These are phyloP conservation scores for Bruguiera hainesii DNA, from an alignment of 441 rosid species.

Conservation along the genomic window DNA sequence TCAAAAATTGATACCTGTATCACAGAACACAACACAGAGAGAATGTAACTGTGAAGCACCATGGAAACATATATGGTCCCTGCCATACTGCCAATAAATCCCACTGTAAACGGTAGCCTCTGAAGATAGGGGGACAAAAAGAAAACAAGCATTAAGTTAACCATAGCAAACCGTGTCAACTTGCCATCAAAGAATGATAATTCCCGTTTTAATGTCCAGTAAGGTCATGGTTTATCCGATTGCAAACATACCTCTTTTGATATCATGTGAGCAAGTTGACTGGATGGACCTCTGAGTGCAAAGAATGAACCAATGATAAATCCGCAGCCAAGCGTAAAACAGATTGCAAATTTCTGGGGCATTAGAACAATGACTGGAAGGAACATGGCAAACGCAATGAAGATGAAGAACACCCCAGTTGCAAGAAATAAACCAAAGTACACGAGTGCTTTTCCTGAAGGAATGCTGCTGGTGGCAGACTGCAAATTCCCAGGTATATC, in stretches of 20 bases:
- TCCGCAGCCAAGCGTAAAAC: conserved; percentile 59
- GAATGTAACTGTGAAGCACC: conserved; percentile 70
- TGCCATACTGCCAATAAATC: conserved; percentile 51
- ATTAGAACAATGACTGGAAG: conserved; percentile 57
- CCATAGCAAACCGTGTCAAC: neutral
- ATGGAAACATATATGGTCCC: conserved; percentile 64
- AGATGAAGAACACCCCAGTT: conserved; percentile 51
- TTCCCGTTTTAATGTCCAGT: too few species aligned
- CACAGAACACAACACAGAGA: conserved; percentile 58
- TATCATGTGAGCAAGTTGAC: conserved; percentile 55
- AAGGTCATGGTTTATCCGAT: neutral
- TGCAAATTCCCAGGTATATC: conserved; percentile 50
- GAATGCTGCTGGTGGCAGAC: conserved; percentile 53
- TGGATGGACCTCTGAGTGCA: conserved; percentile 59
- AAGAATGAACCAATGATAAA: conserved; percentile 56
- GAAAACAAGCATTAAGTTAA: neutral
- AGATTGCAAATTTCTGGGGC: conserved; percentile 71
- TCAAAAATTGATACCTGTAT: conserved; percentile 42
- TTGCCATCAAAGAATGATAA: neutral
- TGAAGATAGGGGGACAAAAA: conserved; percentile 24
- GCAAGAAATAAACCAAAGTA: conserved; percentile 55
- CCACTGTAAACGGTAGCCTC: conserved; percentile 63
- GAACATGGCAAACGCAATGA: conserved; percentile 56
- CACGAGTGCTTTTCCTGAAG: conserved; percentile 58
- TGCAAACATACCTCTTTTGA: conserved; percentile 45